Evolutionary conservation across 257 asterid genomes (phyloP).

Genomic region (Jacaranda mimosifolia): DNA sequence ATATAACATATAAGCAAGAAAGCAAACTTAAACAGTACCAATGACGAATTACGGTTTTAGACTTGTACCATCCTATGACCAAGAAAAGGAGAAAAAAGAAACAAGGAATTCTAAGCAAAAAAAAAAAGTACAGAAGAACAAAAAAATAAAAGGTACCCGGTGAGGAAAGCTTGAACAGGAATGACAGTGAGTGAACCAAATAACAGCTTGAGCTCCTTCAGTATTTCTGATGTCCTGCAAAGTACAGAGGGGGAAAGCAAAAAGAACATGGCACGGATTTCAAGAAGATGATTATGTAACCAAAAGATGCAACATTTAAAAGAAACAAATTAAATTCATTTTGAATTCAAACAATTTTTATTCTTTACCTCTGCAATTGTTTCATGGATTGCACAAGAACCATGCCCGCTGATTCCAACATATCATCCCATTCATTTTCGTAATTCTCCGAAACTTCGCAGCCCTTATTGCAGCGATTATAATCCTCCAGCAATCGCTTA

Average conservation of each 20-base stretch:
- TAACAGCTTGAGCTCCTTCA: conserved; percentile 71
- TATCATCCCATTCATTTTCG: conserved; percentile 54
- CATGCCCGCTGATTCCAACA: conserved; percentile 93
- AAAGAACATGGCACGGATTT: background rate
- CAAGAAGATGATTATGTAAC: conserved; percentile 25
- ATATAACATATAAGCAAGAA: background rate
- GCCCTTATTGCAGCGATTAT: conserved; percentile 23
- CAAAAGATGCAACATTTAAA: background rate
- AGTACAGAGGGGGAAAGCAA: conserved; percentile 19
- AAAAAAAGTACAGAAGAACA: background rate
- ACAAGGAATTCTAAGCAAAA: background rate
- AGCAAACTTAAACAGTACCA: background rate
- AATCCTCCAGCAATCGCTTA: conserved; percentile 46
- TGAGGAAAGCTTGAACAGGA: conserved; percentile 70
- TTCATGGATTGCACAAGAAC: conserved; percentile 83
- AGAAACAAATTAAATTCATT: too few species aligned
- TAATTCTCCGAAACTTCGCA: conserved; percentile 32
- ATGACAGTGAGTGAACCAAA: conserved; percentile 67
- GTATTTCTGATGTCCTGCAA: conserved; percentile 72
- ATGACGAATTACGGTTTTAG: background rate
- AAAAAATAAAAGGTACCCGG: conserved; percentile 62
- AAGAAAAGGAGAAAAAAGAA: background rate
- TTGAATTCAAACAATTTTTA: background rate
- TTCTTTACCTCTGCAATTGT: conserved; percentile 64
- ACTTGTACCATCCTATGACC: conserved; percentile 9